These are phyloP conservation scores for Plasmodium vivax DNA, from an alignment of 169 alveolate species.

Conservation along the genomic window DNA sequence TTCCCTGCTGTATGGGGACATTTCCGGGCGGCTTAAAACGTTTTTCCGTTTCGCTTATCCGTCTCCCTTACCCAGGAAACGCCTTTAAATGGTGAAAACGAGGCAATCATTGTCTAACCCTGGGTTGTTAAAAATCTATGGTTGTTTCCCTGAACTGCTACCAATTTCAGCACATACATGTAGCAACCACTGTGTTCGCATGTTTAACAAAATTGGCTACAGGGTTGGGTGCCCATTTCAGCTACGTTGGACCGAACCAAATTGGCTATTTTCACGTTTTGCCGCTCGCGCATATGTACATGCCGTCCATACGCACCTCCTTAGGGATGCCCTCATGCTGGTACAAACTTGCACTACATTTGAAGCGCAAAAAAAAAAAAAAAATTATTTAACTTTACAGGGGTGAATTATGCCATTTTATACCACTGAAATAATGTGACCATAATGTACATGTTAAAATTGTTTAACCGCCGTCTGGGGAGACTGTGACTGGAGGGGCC, in stretches of 20 bases:
- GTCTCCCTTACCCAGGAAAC: background rate
- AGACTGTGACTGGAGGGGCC: background rate
- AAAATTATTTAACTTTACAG: background rate
- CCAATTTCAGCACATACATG: background rate
- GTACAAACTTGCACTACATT: background rate
- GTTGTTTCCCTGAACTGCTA: background rate
- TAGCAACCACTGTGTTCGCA: background rate
- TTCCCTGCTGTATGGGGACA: background rate
- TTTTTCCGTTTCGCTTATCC: background rate
- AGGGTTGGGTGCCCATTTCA: background rate
- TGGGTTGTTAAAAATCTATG: background rate
- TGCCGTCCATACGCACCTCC: background rate
- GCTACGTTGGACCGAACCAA: background rate
- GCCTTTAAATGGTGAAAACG: background rate
- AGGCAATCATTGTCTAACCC: background rate
- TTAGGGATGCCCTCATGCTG: background rate
- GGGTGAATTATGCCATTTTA: background rate
- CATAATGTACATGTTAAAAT: background rate
- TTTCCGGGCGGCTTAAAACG: background rate
- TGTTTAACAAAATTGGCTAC: background rate
- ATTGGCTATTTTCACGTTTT: background rate
- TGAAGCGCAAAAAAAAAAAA: background rate
- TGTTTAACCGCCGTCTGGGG: background rate
- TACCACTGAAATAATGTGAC: background rate
- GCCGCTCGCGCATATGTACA: background rate